These are phyloP conservation scores for Aspergillus asperescens DNA, from an alignment of 495 filamentous ascomycete species.

Conservation along the genomic window DNA sequence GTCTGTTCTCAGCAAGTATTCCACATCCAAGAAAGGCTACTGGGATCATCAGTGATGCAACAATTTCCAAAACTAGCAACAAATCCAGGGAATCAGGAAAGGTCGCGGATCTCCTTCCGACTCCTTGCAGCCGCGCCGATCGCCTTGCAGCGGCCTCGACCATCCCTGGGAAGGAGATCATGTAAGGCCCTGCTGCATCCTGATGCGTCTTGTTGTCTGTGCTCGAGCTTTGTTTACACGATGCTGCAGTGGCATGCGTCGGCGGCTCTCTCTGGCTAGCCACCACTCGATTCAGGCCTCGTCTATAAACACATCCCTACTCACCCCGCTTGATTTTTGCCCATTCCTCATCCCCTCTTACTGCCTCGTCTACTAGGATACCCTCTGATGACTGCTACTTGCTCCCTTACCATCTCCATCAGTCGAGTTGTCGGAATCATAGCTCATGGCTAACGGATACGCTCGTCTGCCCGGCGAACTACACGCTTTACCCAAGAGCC, in stretches of 20 bases:
- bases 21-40: too few species aligned
- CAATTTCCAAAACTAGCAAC: background rate
- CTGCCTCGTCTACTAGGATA: background rate
- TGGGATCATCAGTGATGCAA: too few species aligned
- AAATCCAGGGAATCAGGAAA: background rate
- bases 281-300: constrained; percentile 6
- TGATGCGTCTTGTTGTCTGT: too few species aligned
- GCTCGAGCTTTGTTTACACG: constrained; percentile 43
- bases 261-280: constrained; percentile 26
- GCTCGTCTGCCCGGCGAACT: constrained; percentile 30
- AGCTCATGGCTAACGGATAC: constrained; percentile 44
- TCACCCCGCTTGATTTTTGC: background rate
- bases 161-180: constrained; percentile 41
- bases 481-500: constrained; percentile 30
- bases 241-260: constrained; percentile 41
- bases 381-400: constrained; percentile 13
- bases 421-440: constrained; percentile 19
- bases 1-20: too few species aligned
- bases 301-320: constrained; percentile 39
- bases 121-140: constrained; percentile 35
- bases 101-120: constrained; percentile 20
- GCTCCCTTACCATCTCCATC: background rate
- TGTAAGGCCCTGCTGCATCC: constrained; percentile 45
- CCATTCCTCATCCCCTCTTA: constrained; percentile 1
- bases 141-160: constrained; percentile 38